phyloP scores from a whole-genome alignment of 2,329 filamentous ascomycete species.

The Eutypella sp. region DNA sequence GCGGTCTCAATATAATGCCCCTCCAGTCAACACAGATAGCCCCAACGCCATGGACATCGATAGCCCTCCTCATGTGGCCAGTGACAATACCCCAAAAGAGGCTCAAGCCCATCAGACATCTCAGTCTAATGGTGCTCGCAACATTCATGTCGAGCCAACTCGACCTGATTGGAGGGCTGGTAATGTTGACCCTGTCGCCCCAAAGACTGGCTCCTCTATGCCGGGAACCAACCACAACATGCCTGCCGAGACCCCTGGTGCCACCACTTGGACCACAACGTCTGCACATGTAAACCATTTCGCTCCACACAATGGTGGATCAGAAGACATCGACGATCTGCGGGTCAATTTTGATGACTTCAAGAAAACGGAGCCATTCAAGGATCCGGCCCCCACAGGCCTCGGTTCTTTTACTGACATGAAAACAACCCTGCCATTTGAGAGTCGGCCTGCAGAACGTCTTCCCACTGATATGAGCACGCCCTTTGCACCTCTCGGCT shows the following conservation, averaged over 20 bases:
- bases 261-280: constrained; percentile 10
- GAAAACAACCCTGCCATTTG: constrained; percentile 52
- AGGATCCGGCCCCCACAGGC: constrained; percentile 37
- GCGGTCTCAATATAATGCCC: constrained; percentile 11
- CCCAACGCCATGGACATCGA: constrained; percentile 64
- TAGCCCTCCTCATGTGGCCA: constrained; percentile 35
- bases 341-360: constrained; percentile 50
- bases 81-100: constrained; percentile 22
- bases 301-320: constrained; percentile 39
- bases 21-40: constrained; percentile 33
- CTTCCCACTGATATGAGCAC: constrained; percentile 30
- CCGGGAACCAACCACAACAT: constrained; percentile 19
- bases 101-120: too few species aligned
- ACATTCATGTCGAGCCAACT: constrained; percentile 54
- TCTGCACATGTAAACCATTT: constrained; percentile 13
- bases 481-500: constrained; percentile 32
- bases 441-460: constrained; percentile 43
- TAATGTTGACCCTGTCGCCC: constrained; percentile 30
- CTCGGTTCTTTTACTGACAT: constrained; percentile 52
- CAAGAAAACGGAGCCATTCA: constrained; percentile 51
- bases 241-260: constrained; percentile 16
- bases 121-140: constrained; percentile 36
- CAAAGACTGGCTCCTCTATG: constrained; percentile 12
- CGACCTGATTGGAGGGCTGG: constrained; percentile 56
- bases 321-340: constrained; percentile 53